A percentile compares a stretch with the other conserved stretches of the same genome.
These are phyloP conservation scores for Inga leiocalycina DNA, from an alignment of 306 rosid species.

Conservation along the genomic window DNA sequence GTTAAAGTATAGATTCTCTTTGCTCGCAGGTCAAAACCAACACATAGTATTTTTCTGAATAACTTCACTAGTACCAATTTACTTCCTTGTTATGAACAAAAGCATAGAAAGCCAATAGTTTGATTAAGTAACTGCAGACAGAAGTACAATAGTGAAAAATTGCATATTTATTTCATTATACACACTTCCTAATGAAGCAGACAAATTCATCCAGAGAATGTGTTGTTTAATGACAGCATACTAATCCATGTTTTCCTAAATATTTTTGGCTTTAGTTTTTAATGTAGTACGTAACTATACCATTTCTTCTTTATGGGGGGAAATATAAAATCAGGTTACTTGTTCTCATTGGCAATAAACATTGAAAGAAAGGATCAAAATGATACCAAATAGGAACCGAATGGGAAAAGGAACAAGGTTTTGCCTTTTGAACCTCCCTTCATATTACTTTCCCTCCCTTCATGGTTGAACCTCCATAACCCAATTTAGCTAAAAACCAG, in stretches of 20 bases:
- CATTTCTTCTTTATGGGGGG: too few relatives aligned
- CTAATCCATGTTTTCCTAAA: conserved; percentile 1
- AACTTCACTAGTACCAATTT: conserved; percentile 5
- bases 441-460: too few relatives aligned
- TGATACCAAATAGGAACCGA: too few relatives aligned
- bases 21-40: background rate
- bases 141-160: conserved; percentile 20
- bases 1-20: conserved; percentile 3
- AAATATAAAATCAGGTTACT: too few relatives aligned
- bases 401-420: too few relatives aligned
- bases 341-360: too few relatives aligned
- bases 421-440: too few relatives aligned
- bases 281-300: too few relatives aligned
- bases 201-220: conserved; percentile 4
- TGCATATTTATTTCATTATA: conserved; percentile 16
- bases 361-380: too few relatives aligned
- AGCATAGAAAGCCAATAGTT: background rate
- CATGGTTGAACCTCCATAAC: too few relatives aligned
- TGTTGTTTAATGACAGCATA: background rate
- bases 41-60: conserved; percentile 16
- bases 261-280: too few relatives aligned
- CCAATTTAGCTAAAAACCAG: too few relatives aligned
- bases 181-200: conserved; percentile 20
- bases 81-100: conserved; percentile 14
- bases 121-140: background rate